These are phyloP conservation scores for Thelephora ganbajun DNA, from an alignment of 768 basidiomycete species.

Conservation along the genomic window DNA sequence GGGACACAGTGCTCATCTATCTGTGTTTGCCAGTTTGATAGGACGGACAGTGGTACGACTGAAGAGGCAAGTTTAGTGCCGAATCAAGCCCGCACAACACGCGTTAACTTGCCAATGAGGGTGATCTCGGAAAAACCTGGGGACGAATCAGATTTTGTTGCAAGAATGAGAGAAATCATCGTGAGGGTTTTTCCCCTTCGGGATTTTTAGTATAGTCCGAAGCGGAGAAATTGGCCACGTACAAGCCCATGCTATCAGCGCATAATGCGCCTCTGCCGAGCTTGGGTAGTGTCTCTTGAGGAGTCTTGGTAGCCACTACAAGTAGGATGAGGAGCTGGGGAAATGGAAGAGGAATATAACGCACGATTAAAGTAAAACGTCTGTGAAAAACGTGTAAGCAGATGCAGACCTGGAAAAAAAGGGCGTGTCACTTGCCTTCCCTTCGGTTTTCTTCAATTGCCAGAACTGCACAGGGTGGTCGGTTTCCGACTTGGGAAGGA, in stretches of 20 bases:
- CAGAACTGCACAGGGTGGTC: slow-evolving; percentile 85
- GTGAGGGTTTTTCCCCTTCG: slow-evolving; percentile 80
- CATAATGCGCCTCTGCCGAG: slow-evolving; percentile 80
- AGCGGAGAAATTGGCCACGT: slow-evolving; percentile 9
- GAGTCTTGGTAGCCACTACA: slow-evolving; percentile 69
- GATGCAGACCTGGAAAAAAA: not conserved
- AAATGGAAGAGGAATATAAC: slow-evolving; percentile 1
- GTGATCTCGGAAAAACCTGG: slow-evolving; percentile 49
- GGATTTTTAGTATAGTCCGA: slow-evolving; percentile 3
- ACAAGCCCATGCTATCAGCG: slow-evolving; percentile 81
- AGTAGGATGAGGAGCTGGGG: not conserved
- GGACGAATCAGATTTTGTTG: slow-evolving; percentile 55
- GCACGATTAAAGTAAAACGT: slow-evolving; percentile 26
- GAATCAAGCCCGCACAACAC: not conserved
- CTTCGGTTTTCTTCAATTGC: slow-evolving; percentile 46
- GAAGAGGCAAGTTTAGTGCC: not conserved
- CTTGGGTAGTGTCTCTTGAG: slow-evolving; percentile 44
- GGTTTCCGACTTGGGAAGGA: slow-evolving; percentile 45
- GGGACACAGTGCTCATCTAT: slow-evolving; percentile 55
- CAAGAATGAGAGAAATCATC: slow-evolving; percentile 68
- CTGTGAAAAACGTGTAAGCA: slow-evolving; percentile 5
- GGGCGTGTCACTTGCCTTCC: slow-evolving; percentile 29
- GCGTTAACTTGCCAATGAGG: slow-evolving; percentile 50
- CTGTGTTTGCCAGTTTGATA: slow-evolving; percentile 85
- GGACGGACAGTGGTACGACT: slow-evolving; percentile 75